Evolutionary conservation across 2,329 filamentous ascomycete genomes (phyloP), one percentile per base, ranked within the genome.

Genomic region (Blastomyces parvus): DNA sequence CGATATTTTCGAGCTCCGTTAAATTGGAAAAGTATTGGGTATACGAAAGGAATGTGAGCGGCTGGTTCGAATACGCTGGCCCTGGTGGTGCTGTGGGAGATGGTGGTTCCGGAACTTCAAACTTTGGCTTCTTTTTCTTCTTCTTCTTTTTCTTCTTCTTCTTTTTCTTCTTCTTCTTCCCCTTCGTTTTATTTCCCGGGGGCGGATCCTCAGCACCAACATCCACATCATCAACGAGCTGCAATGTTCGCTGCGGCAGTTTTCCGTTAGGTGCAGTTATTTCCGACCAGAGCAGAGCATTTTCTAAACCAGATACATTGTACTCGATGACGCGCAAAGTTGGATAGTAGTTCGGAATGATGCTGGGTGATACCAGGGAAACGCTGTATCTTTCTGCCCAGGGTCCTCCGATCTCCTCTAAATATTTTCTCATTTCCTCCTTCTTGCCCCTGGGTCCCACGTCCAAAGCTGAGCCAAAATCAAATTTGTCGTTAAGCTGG

Each of bases 1-100:
- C 81, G 64, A 89, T 84, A 69, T 91, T 89, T 77, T 97, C 95
- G 76, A 96, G 87, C 64, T 85, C 79, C 0, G 93, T 97, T n/a
- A 99, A 79, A 74, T 99, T 99, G 65, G 93, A 91, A 74, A 86
- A 97, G 75, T 95, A 97, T 71, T 99, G 94, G 3, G 86, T 91
- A 74, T 91, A 97, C 5, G 90, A 86, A 2, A 88, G 82, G 66
- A 92, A 80, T 0, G 90, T 89, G 46, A 97, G 80, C 0, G 90
- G 80, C 73, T 99, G 94, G 8, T 88, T 86, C 25, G 87, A 91
- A 76, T 99, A 97, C 8, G 90, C 94, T 0, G 94, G 94, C 0
- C 94, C 94, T 0, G 93, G 93, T 6, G 85, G 85, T 8, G 88
- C 77, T 1, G 83, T 83, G 69, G 88, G 86, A 0, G 89, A 84